Evolutionary conservation across 352 stramenopile species (phyloP).

Genomic region (Phytophthora niederhauseri): DNA sequence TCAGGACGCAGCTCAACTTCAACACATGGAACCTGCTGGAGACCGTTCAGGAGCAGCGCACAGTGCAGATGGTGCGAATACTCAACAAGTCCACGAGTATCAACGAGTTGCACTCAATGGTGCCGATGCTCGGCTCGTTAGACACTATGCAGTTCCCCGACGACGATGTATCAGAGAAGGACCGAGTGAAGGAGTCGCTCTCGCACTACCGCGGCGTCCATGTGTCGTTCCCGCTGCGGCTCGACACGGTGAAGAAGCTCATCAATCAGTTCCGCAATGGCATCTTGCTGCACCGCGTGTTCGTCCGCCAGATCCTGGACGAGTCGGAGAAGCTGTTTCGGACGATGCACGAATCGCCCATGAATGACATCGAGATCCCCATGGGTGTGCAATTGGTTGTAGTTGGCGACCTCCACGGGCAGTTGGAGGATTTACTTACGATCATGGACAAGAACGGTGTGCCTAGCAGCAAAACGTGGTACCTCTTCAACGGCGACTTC

Average conservation of each 20-base stretch:
- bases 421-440: constrained; percentile 94
- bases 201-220: constrained; percentile 78
- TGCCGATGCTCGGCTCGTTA: constrained; percentile 74
- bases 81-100: constrained; percentile 86
- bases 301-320: constrained; percentile 78
- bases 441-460: constrained; percentile 94
- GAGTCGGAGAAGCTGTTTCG: constrained; percentile 65
- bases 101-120: constrained; percentile 80
- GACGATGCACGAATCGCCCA: constrained; percentile 51
- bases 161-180: constrained; percentile 59
- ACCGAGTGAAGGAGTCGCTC: constrained; percentile 65
- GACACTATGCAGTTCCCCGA: constrained; percentile 57
- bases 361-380: constrained; percentile 81
- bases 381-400: constrained; percentile 90
- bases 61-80: constrained; percentile 86
- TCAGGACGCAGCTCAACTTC: constrained; percentile 86
- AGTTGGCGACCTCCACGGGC: constrained; percentile 93
- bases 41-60: constrained; percentile 82
- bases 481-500: constrained; percentile 97
- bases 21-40: constrained; percentile 88
- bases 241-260: constrained; percentile 82
- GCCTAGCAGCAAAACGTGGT: constrained; percentile 89
- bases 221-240: constrained; percentile 68
- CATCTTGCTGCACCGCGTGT: constrained; percentile 80
- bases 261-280: constrained; percentile 88